Evolutionary conservation across 2,329 filamentous ascomycete species (phyloP), one percentile per base, ranked within the genome.

Genomic region (Fusarium circinatum): DNA sequence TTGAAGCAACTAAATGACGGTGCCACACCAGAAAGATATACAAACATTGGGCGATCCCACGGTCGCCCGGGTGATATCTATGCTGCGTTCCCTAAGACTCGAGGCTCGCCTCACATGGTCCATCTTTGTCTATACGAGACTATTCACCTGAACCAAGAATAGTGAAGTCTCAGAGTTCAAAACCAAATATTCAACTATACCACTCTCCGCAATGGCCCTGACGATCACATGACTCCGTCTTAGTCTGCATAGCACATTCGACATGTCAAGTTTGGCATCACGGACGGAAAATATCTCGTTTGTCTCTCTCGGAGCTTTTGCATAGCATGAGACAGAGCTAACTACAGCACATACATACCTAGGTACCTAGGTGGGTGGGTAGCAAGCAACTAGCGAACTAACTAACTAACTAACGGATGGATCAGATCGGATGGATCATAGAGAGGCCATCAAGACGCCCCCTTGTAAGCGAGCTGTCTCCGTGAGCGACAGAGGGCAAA

Each of bases 241-340:
- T 49, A 42, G 36, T 26, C 38, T 61, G 38, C 15, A 54, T n/a
- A 28, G 60, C 64, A 63, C 20, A 39, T 28, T 58, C 18, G 24
- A 42, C 8, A 17, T 59, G 45, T 56, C 62, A 54, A 47, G 32
- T 44, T 59, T 49, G 30, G 34, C 24, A 54, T 52, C n/a, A 30
- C 22, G 26, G 28, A 30, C 22, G 26, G 34, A 22, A 54, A 30
- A 22, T 47, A 49, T 28, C 20, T 58, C 30, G 34, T 22, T 59
- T 56, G 32, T 57, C 34, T 74, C 51, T 67, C 24, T 64, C 69
- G 68, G 68, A 65, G 42, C 49, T 49, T 67, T 60, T 24, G 30
- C 49, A 52, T 36, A 58, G 42, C 45, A 41, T 61, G 51, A 71
- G 59, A 70, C 48, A 48, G 22, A 45, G 32, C 28, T 30, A 41